Evolutionary conservation across 1,284 basidiomycete species (phyloP).

Genomic region (Marasmius sp.): DNA sequence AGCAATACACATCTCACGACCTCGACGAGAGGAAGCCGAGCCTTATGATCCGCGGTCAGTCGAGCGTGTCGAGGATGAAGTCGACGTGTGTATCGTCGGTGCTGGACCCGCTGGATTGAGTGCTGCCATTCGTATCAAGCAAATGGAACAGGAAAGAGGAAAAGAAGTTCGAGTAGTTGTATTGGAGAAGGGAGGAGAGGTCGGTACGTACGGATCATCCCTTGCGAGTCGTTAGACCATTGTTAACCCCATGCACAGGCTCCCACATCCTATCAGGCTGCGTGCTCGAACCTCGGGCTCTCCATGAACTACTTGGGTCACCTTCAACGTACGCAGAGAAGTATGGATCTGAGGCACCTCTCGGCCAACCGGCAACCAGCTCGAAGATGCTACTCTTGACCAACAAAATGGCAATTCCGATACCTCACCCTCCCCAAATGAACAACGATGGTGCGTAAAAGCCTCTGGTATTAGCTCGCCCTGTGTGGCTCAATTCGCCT

Average conservation of each 20-base stretch:
- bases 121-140: conserved; percentile 96
- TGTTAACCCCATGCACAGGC: conserved; percentile 46
- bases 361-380: conserved; percentile 80
- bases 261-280: conserved; percentile 96
- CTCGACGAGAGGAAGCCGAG: conserved; percentile 20
- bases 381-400: conserved; percentile 92
- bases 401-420: conserved; percentile 67
- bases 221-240: not conserved
- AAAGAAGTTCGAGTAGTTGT: conserved; percentile 90
- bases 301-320: conserved; percentile 84
- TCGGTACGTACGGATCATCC: conserved; percentile 56
- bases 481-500: not conserved
- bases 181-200: conserved; percentile 92
- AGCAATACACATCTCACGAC: conserved; percentile 2
- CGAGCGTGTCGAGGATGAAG: conserved; percentile 83
- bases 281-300: conserved; percentile 89
- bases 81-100: conserved; percentile 97
- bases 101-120: conserved; percentile 93
- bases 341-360: conserved; percentile 26
- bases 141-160: conserved; percentile 81
- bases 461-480: not conserved
- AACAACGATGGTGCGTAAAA: conserved; percentile 65
- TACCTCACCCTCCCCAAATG: conserved; percentile 99
- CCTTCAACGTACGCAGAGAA: conserved; percentile 28
- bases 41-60: conserved; percentile 50